These are phyloP conservation scores for Arctium minus DNA, from an alignment of 129 eudicot genomes.

Conservation along the genomic window DNA sequence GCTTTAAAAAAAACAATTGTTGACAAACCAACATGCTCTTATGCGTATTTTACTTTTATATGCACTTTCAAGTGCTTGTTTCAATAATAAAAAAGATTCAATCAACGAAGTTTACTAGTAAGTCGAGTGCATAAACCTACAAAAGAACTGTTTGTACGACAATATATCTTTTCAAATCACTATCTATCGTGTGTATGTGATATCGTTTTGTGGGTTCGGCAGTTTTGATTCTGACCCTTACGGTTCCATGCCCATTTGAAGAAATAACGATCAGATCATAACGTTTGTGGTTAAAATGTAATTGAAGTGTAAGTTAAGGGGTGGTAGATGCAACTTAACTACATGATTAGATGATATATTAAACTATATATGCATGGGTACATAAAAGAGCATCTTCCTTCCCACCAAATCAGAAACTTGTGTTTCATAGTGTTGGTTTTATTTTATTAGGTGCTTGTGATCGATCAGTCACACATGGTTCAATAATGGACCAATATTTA, in stretches of 20 bases:
- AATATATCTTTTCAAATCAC: too few species aligned
- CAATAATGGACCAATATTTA: constrained; percentile 20
- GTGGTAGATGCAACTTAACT: neutral
- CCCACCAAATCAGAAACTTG: constrained; percentile 11
- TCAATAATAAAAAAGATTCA: too few species aligned
- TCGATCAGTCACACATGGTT: constrained; percentile 35
- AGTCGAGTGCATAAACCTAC: too few species aligned
- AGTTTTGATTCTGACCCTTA: neutral
- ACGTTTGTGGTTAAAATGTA: neutral
- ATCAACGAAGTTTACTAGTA: too few species aligned
- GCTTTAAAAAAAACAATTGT: too few species aligned
- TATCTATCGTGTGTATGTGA: neutral
- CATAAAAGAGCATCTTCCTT: constrained; percentile 22
- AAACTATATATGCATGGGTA: constrained; percentile 11
- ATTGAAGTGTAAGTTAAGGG: neutral
- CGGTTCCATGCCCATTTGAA: too few species aligned
- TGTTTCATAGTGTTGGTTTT: constrained; percentile 20
- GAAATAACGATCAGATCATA: neutral
- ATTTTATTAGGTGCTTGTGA: constrained; percentile 31
- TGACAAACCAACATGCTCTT: too few species aligned
- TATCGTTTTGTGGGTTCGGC: neutral
- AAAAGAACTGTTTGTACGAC: neutral
- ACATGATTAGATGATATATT: constrained; percentile 5
- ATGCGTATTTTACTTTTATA: too few species aligned
- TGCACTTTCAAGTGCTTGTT: too few species aligned